Evolutionary conservation across 148 eudicot genomes (phyloP).

Genomic region (Dianthus caryophyllus): DNA sequence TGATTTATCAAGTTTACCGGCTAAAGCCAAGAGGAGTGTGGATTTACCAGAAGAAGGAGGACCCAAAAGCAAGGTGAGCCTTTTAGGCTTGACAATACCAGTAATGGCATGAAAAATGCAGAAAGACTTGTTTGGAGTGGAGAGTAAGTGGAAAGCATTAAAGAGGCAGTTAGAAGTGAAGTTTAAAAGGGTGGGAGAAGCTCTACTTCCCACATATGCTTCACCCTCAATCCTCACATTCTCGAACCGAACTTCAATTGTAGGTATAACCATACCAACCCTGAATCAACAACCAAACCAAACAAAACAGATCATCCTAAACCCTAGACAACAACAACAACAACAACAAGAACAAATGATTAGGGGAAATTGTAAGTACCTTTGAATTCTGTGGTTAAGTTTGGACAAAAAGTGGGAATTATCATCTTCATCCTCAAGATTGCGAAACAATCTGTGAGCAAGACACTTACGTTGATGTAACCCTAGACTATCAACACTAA

Average conservation of each 20-base stretch:
- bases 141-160: conserved; percentile 2
- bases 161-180: conserved; percentile 20
- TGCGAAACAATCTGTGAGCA: conserved; percentile 7
- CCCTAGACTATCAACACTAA: conserved; percentile 6
- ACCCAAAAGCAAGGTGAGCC: conserved; percentile 51
- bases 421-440: conserved; percentile 6
- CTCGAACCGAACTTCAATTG: conserved; percentile 15
- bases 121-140: conserved; percentile 20
- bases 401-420: conserved; percentile 5
- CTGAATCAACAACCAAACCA: not conserved
- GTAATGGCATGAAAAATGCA: conserved; percentile 29
- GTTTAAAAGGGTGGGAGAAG: conserved; percentile 10
- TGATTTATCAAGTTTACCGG: conserved; percentile 38
- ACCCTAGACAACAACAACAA: too few species aligned
- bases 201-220: conserved; percentile 19
- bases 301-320: too few species aligned
- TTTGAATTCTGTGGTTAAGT: conserved; percentile 6
- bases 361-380: not conserved
- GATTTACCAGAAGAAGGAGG: conserved; percentile 57
- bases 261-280: conserved; percentile 11
- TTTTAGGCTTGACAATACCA: conserved; percentile 32
- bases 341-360: not conserved
- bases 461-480: conserved; percentile 1
- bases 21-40: conserved; percentile 44
- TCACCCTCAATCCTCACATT: conserved; percentile 13